Base-by-base conservation (phyloP, 1,139 yeast genomes). In the Yamadazyma kanchanaburiensis region DNA sequence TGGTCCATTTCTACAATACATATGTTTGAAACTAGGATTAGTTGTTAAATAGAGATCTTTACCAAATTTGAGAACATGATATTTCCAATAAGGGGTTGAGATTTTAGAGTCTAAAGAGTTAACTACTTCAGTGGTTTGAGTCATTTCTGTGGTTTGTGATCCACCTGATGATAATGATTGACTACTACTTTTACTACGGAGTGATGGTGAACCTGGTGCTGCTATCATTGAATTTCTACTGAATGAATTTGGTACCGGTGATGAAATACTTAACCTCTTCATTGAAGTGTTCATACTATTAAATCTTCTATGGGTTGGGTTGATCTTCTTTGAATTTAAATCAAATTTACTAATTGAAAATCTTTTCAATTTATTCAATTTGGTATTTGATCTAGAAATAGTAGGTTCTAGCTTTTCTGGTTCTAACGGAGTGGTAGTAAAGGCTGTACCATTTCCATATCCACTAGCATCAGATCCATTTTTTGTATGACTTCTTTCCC, bases 1-100 rank as follows among this genome's bases (percentile, higher is more conserved):
- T 0, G 83, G 83, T 0, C 74, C 81, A 43, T 64, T 61, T 13
- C 81, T 55, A 35, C 80, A 70, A 42, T 69, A 72, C 27, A 71
- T 51, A 45, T 77, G 82, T 37, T 70, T 66, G 20, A 62, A 52
- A 15, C 72, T 75, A 0, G 84, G 84, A 42, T 76, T 78, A 1
- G 84, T 77, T 2, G 82, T 69, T 17, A 77, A 46, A 42, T 77
- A 77, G 32, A 75, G 56, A 35, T 64, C 66, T 22, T 62, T 63
- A 4, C 77, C 76, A 30, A 74, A 56, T 31, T 60, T 64, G 17
- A 74, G 49, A 8, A 77, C 57, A 43, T 78, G 85, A 44, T 76
- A 78, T 45, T 78, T 78, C 82, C 83, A 77, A 42, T 73, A 77
- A 13, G 64, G 68, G 12, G 55, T 43, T 12, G 41, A 28, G n/a